phyloP scores from a whole-genome alignment of 163 green algal species.

The Prototheca wickerhamii region DNA sequence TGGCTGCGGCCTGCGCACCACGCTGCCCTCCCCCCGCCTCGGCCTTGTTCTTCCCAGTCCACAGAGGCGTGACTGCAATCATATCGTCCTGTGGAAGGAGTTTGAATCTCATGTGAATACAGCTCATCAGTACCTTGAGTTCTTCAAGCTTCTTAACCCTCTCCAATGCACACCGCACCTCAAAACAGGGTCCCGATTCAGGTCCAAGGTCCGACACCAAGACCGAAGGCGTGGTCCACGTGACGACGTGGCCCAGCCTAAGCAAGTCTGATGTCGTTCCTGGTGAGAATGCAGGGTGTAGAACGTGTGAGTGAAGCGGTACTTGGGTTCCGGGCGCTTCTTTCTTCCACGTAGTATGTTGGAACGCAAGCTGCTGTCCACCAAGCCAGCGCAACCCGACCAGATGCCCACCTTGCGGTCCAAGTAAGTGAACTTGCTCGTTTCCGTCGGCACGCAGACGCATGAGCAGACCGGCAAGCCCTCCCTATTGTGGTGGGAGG shows the following conservation, averaged over 20 bases:
- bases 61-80: constrained; percentile 24
- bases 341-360: too few species aligned
- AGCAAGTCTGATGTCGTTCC: too few species aligned
- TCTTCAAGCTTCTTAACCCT: not conserved
- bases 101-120: not conserved
- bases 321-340: too few species aligned
- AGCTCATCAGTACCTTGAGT: not conserved
- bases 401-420: constrained; percentile 22
- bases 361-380: too few species aligned
- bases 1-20: not conserved
- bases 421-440: constrained; percentile 47
- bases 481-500: constrained; percentile 30
- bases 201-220: too few species aligned
- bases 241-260: too few species aligned
- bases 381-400: too few species aligned
- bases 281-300: too few species aligned
- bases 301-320: too few species aligned
- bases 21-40: constrained; percentile 2
- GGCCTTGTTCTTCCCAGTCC: constrained; percentile 7
- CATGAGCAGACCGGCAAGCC: constrained; percentile 65
- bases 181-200: too few species aligned
- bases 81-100: constrained; percentile 21
- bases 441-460: constrained; percentile 66
- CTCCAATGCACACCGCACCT: too few species aligned
- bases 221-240: too few species aligned